These are phyloP conservation scores for Cercophora sp. DNA, from an alignment of 495 filamentous ascomycete genomes.

Conservation along the genomic window DNA sequence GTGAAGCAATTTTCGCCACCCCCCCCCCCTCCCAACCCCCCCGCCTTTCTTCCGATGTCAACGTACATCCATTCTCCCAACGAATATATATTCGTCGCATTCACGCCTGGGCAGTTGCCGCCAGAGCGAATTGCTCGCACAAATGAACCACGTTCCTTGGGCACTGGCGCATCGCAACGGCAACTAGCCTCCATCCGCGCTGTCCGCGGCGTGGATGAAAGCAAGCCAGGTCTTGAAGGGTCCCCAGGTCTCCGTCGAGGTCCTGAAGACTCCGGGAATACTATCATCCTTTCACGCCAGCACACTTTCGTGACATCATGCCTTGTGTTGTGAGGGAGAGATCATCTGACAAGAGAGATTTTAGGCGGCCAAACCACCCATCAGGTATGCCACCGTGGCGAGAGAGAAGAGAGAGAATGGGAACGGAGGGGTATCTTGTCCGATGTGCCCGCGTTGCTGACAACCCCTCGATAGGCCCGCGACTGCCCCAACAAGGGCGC, in stretches of 20 bases:
- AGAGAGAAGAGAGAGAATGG: slow-evolving; percentile 13
- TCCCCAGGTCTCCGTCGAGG: too few species aligned
- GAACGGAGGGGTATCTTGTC: slow-evolving; percentile 17
- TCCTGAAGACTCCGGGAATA: slow-evolving; percentile 7
- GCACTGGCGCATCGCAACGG: neutral
- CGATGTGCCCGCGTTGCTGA: slow-evolving; percentile 19
- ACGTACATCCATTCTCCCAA: neutral
- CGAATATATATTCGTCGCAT: neutral
- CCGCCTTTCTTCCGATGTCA: neutral
- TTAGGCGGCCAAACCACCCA: slow-evolving; percentile 47
- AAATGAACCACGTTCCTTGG: neutral
- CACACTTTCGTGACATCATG: slow-evolving; percentile 24
- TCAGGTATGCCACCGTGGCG: slow-evolving; percentile 42
- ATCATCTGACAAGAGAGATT: slow-evolving; percentile 42
- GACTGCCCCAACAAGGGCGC: slow-evolving; percentile 93
- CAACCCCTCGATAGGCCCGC: slow-evolving; percentile 57
- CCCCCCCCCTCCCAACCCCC: neutral
- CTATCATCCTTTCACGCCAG: slow-evolving; percentile 10
- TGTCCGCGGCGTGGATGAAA: neutral
- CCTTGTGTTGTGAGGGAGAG: slow-evolving; percentile 29
- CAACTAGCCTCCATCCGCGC: neutral
- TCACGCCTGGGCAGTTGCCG: neutral
- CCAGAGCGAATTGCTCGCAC: neutral
- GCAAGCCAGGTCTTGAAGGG: too few species aligned
- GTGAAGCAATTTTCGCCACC: slow-evolving; percentile 14